A percentile compares a stretch with the other conserved stretches of the same genome.
Evolutionary conservation across 1,139 yeast genomes (phyloP).

Genomic region (Sugiyamaella paludigena): DNA sequence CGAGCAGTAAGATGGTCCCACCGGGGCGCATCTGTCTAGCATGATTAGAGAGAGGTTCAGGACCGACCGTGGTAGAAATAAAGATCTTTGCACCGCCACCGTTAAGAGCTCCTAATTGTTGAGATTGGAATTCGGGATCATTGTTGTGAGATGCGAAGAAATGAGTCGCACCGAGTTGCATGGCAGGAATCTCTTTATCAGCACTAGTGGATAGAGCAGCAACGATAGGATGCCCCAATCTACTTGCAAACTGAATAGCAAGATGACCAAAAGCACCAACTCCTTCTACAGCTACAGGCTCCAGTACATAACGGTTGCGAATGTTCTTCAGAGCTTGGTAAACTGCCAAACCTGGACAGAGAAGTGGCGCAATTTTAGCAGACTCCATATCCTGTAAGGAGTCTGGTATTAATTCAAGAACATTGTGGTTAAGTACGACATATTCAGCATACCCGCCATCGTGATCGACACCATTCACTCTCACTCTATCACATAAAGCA

Average conservation of each 20-base stretch:
- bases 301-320: slow-evolving; percentile 41
- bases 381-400: slow-evolving; percentile 42
- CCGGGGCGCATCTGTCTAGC: slow-evolving; percentile 25
- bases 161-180: slow-evolving; percentile 39
- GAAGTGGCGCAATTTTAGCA: slow-evolving; percentile 56
- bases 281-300: slow-evolving; percentile 51
- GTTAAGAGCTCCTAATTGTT: slow-evolving; percentile 16
- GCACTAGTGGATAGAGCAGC: slow-evolving; percentile 48
- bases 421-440: slow-evolving; percentile 51
- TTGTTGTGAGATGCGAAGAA: slow-evolving; percentile 8
- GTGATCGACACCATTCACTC: slow-evolving; percentile 31
- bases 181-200: slow-evolving; percentile 46
- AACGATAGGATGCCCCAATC: slow-evolving; percentile 50
- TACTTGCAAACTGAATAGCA: slow-evolving; percentile 52
- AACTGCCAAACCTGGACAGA: slow-evolving; percentile 68
- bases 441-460: slow-evolving; percentile 65
- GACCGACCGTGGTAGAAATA: slow-evolving; percentile 1
- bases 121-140: slow-evolving; percentile 7
- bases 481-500: slow-evolving; percentile 38
- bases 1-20: slow-evolving; percentile 31
- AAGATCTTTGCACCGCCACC: slow-evolving; percentile 8
- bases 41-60: slow-evolving; percentile 28
- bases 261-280: slow-evolving; percentile 59
- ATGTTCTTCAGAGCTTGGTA: slow-evolving; percentile 53
- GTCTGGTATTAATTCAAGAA: slow-evolving; percentile 53